Base-by-base conservation (phyloP, 1,284 basidiomycete genomes). In the Boletus mariae region DNA sequence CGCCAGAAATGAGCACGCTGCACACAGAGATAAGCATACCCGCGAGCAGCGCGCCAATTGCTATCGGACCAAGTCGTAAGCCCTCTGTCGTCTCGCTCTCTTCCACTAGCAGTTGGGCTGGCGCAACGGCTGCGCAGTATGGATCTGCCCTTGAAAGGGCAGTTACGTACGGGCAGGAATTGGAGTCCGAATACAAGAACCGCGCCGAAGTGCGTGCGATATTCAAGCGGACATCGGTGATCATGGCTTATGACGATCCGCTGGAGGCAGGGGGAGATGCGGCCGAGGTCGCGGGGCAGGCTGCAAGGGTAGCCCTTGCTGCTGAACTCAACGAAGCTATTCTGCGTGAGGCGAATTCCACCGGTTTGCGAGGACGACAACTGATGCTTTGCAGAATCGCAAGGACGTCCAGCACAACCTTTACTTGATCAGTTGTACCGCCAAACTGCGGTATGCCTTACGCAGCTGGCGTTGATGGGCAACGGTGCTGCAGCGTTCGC, bases 271-370 rank as follows among this genome's bases (percentile, higher is more conserved):
- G 83, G 9, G 84, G 84, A 6, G 76, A 81, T 46, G 78, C 83
- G 17, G 79, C 82, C 13, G 80, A 82, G 60, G 78, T 90, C 31
- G 86, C 80, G 11, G 82, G 87, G 34, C 80, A 83, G 58, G 80
- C 79, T 43, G 82, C 88, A 37, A 76, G 87, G 54, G 75, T 79
- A 43, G 70, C 73, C 25, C 75, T 93, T 46, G 89, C 89, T 23
- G 83, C 82, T 53, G 88, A 91, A 70, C 71, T 92, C 40, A 93
- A 93, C 59, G 78, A 84, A 66, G 88, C 84, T 23, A 91, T 93
- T 54, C 72, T 93, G 49, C 86, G 90, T 92, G 60, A 56, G 87
- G 72, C 44, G 45, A 51, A 45, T 53, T 49, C 29, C 42, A 50
- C 13, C 11, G 17, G 35, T 55, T 40, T 45, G 41, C 2, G 40